Evolutionary conservation across 495 filamentous ascomycete species (phyloP).

Genomic region (Aspergillus taichungensis): DNA sequence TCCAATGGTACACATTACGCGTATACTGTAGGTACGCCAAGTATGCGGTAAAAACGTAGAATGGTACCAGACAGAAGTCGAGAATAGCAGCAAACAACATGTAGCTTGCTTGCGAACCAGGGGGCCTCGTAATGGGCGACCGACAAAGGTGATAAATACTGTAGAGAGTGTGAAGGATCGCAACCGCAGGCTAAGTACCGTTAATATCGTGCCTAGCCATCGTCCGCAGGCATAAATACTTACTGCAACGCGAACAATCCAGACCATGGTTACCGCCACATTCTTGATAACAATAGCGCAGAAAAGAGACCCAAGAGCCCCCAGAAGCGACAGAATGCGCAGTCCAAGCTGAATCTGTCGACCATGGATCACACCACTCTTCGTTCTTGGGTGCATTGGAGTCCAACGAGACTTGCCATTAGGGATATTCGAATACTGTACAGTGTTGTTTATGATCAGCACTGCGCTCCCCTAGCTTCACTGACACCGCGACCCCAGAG

Average conservation of each 20-base stretch:
- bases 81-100: slow-evolving; percentile 68
- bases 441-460: background rate
- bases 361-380: slow-evolving; percentile 55
- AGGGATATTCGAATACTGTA: slow-evolving; percentile 36
- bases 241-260: slow-evolving; percentile 74
- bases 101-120: slow-evolving; percentile 74
- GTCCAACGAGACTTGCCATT: slow-evolving; percentile 45
- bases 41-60: slow-evolving; percentile 65
- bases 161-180: slow-evolving; percentile 61
- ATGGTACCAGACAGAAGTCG: slow-evolving; percentile 64
- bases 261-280: slow-evolving; percentile 50
- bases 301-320: slow-evolving; percentile 59
- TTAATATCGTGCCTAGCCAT: background rate
- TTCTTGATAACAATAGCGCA: slow-evolving; percentile 65
- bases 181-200: slow-evolving; percentile 53
- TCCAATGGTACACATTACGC: slow-evolving; percentile 47
- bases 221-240: slow-evolving; percentile 12
- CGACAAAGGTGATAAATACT: slow-evolving; percentile 67
- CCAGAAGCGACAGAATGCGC: slow-evolving; percentile 54
- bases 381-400: slow-evolving; percentile 63
- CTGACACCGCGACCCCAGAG: background rate
- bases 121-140: slow-evolving; percentile 56
- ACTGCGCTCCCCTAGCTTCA: background rate
- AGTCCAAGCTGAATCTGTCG: slow-evolving; percentile 58
- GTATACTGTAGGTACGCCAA: slow-evolving; percentile 40